Percentiles rank a stretch among this genome's conserved stretches.
Conservation (phyloP, 768 basidiomycete genomes). For the Tephrocybe sp. region DNA sequence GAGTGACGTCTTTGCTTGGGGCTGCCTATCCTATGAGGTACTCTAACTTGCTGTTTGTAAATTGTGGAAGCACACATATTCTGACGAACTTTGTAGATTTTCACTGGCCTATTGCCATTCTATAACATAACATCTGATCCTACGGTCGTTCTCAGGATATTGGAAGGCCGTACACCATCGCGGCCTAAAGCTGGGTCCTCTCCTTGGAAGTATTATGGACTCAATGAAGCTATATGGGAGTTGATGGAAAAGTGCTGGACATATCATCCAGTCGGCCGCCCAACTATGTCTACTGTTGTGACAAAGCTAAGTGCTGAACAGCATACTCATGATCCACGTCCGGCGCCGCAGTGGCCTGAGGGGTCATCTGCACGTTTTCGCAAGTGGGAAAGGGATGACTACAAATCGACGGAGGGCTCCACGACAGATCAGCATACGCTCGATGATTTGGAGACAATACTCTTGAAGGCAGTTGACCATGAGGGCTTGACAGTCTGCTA, state of each 20-base stretch:
- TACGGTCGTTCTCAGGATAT: not conserved
- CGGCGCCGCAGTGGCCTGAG: not conserved
- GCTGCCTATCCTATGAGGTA: conserved; percentile 28
- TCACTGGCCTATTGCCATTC: not conserved
- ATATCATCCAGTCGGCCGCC: not conserved
- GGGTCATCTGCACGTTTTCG: not conserved
- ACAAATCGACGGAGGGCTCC: no score
- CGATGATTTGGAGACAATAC: not conserved
- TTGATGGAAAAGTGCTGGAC: not conserved
- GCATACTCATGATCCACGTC: not conserved
- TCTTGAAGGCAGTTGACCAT: not conserved
- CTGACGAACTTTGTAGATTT: not conserved
- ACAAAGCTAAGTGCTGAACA: not conserved
- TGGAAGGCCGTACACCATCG: not conserved
- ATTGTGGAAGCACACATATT: not conserved
- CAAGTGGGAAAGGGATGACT: not conserved
- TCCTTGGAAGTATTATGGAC: not conserved
- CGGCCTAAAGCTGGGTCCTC: not conserved
- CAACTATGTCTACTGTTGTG: not conserved
- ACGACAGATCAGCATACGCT: no score
- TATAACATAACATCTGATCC: not conserved
- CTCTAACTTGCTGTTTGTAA: not conserved
- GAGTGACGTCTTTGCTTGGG: conserved; percentile 28
- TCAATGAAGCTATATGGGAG: not conserved
- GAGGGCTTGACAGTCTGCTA: no score